Base-by-base conservation (phyloP, 2,329 filamentous ascomycete genomes). In the Aspergillus awamori region DNA sequence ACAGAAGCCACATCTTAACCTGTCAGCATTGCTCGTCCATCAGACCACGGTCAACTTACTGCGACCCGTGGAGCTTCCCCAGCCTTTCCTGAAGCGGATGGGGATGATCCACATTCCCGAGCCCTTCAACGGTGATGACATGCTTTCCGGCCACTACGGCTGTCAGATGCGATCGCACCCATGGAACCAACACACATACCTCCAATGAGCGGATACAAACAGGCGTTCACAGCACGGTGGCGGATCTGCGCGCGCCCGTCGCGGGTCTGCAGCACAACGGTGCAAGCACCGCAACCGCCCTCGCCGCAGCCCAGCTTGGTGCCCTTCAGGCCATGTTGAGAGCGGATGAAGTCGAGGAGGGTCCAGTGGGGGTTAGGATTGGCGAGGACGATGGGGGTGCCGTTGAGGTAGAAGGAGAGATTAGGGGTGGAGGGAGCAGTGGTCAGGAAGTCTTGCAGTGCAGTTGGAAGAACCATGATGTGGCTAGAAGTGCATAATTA, bases 101-200 rank as follows among this genome's bases (percentile, higher is more conserved):
- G 8, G 93, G 92, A 39, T 82, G 84, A 72, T 92, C 87, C 20
- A 90, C 87, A 70, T 88, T 91, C 11, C 92, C 93, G 67, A 97
- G 93, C 11, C 92, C 92, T 77, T 97, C 92, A 49, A 97, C 87
- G 7, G 93, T 97, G 74, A 97, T 93, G 70, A 96, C 91, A 83
- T 96, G 93, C 74, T 97, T 97, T 52, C 92, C 93, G 72, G 96
- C 92, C 33, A 96, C 85, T 65, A 22, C n/a, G 6, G 17, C 45
- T 49, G 45, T 49, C 45, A 49, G 45, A 8, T 26, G 8, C 43
- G 39, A 10, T 13, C 22, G 38, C 10, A 41, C 22, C 52, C 52
- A 54, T 20, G 52, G 36, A 28, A 43, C 22, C 33, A 13, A 28
- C 17, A 15, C 10, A 58, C 53, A 30, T 57, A 69, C 68, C 68